phyloP scores from a whole-genome alignment of 176 grass and related monocot species.

The Oryza longistaminata region DNA sequence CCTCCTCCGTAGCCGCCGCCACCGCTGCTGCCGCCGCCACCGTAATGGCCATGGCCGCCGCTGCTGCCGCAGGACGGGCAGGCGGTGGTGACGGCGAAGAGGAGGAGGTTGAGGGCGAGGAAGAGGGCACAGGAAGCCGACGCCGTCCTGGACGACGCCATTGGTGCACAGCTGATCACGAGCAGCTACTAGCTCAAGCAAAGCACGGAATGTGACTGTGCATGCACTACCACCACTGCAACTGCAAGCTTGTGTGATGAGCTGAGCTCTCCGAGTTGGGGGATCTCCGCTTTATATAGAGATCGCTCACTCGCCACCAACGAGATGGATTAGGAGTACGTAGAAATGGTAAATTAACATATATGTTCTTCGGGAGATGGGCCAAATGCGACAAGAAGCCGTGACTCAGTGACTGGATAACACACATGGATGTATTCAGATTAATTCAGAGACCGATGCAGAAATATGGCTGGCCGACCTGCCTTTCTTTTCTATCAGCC shows the following conservation, averaged over 20 bases:
- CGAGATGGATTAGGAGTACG: not conserved
- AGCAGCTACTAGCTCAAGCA: not conserved
- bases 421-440: conserved; percentile 22
- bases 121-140: conserved; percentile 48
- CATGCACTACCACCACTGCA: not conserved
- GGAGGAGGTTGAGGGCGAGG: conserved; percentile 63
- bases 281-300: conserved; percentile 19
- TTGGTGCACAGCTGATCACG: conserved; percentile 3
- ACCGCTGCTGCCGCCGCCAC: not conserved
- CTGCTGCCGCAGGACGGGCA: conserved; percentile 39
- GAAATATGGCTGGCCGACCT: not conserved
- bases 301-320: conserved; percentile 28
- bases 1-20: not conserved
- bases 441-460: not conserved
- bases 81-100: conserved; percentile 55
- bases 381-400: conserved; percentile 43
- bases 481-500: not conserved
- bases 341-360: not conserved
- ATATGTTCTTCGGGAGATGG: conserved; percentile 23
- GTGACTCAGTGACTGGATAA: conserved; percentile 31
- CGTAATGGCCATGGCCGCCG: not conserved
- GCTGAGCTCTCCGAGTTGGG: not conserved
- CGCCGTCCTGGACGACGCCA: conserved; percentile 62
- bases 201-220: not conserved
- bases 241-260: conserved; percentile 13